These are phyloP conservation scores for Scleroderma citrinum DNA, from an alignment of 768 basidiomycete genomes.

Conservation along the genomic window DNA sequence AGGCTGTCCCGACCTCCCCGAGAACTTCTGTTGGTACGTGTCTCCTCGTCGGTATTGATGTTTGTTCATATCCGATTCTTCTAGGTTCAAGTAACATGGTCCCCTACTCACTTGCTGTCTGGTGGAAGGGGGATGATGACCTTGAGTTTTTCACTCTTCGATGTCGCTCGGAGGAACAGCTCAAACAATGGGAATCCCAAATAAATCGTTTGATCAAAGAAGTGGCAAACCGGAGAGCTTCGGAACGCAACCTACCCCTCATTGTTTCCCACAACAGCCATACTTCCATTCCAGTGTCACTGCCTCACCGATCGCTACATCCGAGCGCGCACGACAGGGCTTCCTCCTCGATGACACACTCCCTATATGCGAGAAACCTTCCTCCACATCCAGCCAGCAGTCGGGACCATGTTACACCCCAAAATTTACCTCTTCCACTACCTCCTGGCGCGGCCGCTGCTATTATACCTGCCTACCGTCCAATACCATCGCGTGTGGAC, in stretches of 20 bases:
- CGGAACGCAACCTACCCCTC: conserved; percentile 56
- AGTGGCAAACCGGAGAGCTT: conserved; percentile 61
- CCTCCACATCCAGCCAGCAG: conserved; percentile 30
- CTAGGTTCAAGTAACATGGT: conserved; percentile 46
- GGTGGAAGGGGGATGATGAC: conserved; percentile 93
- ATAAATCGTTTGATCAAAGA: conserved; percentile 85
- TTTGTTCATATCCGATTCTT: conserved; percentile 1
- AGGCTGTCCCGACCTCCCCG: conserved; percentile 59
- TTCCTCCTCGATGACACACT: conserved; percentile 30
- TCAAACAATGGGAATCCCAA: conserved; percentile 86
- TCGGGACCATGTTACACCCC: conserved; percentile 32
- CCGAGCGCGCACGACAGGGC: conserved; percentile 33
- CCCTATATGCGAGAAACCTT: conserved; percentile 26
- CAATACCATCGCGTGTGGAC: conserved; percentile 42
- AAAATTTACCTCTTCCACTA: conserved; percentile 40
- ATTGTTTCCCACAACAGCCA: conserved; percentile 38
- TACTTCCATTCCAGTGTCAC: conserved; percentile 34
- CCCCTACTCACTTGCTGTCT: conserved; percentile 79
- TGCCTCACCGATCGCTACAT: conserved; percentile 29
- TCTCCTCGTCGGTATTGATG: conserved; percentile 1
- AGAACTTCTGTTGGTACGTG: conserved; percentile 56
- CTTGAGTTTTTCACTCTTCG: conserved; percentile 92
- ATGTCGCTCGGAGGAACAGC: conserved; percentile 87
- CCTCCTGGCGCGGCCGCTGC: conserved; percentile 18
- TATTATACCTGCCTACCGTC: conserved; percentile 29